Base-by-base conservation (phyloP, 2,329 filamentous ascomycete species). In the Sporothrix dimorphospora region DNA sequence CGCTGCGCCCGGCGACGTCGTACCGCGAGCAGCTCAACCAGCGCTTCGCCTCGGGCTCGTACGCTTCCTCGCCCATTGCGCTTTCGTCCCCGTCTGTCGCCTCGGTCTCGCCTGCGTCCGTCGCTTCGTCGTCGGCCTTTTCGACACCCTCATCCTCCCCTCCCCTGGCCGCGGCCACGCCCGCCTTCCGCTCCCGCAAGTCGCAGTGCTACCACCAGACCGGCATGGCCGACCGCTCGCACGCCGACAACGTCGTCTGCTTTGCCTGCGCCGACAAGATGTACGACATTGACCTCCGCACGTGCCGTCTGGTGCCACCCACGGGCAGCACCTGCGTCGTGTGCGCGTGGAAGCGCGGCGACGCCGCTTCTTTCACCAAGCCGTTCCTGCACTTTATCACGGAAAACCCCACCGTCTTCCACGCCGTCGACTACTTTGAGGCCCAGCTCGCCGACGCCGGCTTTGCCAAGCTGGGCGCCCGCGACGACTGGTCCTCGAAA, bases 321-420 rank as follows among this genome's bases (percentile, higher is more conserved):
- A 9, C 27, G 3, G 72, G 76, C 16, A 49, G 9, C 3, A n/a
- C 12, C 57, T 84, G 83, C 72, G 78, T 76, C 19, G 77, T 84
- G 63, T 83, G 83, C 77, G 77, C 79, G 70, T 76, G 82, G 59
- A 78, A 78, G 74, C 79, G 82, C 71, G 78, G 81, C 75, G 82
- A 83, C 70, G 87, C 89, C 4, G 89, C 90, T 77, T 86, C 85
- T 73, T 97, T 94, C 80, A 92, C 93, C 9, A 86, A 94, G 81
- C 93, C 94, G 0, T 98, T 97, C 80, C 91, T 92, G 79, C 87
- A 93, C 69, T 98, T 98, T 79, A 88, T 98, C 83, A 92, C 90
- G 59, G 87, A 92, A 74, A 97, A 98, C 79, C 96, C 96, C 0
- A 98, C 96, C 9, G 92, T 98, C 63, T 99, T 97, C 81, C 96